phyloP scores from a whole-genome alignment of 169 alveolate genomes.

The Theileria orientalis region DNA sequence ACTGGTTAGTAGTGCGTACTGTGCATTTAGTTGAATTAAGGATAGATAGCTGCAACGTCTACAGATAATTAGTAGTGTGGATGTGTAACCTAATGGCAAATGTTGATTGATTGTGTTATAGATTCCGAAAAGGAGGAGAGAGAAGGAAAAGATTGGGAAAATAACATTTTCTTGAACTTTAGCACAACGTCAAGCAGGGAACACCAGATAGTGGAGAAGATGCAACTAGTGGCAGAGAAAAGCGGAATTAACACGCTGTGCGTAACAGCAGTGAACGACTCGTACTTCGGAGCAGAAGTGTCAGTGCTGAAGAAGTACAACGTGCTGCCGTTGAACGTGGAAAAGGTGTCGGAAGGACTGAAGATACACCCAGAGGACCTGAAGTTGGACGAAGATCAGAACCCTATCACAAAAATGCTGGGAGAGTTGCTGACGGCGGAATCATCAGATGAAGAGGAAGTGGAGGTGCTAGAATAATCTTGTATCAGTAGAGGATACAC shows the following conservation, averaged over 20 bases:
- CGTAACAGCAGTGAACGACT: conserved; percentile 71
- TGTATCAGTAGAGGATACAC: too few species aligned
- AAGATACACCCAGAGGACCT: conserved; percentile 84
- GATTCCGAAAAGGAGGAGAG: not conserved
- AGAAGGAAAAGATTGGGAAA: conserved; percentile 9
- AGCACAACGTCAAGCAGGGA: conserved; percentile 71
- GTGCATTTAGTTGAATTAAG: too few species aligned
- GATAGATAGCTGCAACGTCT: too few species aligned
- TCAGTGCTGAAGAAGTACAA: conserved; percentile 57
- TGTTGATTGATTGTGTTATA: too few species aligned
- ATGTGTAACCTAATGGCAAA: too few species aligned
- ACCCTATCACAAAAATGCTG: conserved; percentile 78
- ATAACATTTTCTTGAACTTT: conserved; percentile 26
- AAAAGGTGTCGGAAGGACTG: conserved; percentile 44
- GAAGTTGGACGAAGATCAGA: conserved; percentile 82
- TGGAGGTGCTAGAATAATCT: conserved; percentile 40
- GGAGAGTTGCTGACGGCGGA: conserved; percentile 75
- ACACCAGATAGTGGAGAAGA: conserved; percentile 65
- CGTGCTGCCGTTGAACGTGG: conserved; percentile 42
- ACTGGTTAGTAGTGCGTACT: too few species aligned
- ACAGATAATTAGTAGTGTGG: too few species aligned
- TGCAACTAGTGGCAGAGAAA: conserved; percentile 76
- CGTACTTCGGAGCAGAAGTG: conserved; percentile 80
- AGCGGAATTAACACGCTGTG: conserved; percentile 71
- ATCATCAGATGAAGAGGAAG: conserved; percentile 80